These are phyloP conservation scores for Fibroporia radiculosa DNA, from an alignment of 768 basidiomycete species.

Conservation along the genomic window DNA sequence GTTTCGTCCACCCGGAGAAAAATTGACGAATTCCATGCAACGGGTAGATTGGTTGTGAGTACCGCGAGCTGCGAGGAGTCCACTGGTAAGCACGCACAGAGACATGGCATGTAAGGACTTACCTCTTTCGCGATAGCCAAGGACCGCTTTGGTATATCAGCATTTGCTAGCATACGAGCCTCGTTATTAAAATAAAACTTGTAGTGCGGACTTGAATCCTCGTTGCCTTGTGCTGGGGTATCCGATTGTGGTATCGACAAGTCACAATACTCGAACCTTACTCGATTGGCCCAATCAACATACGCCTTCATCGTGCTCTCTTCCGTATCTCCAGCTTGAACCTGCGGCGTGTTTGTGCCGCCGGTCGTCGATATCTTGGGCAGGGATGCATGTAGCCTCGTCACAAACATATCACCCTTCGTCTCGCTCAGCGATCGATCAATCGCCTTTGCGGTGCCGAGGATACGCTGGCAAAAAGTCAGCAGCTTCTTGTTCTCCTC, in stretches of 20 bases:
- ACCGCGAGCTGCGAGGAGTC: slow-evolving; percentile 66
- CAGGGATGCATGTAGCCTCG: slow-evolving; percentile 65
- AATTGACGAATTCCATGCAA: slow-evolving; percentile 90
- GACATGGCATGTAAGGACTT: slow-evolving; percentile 2
- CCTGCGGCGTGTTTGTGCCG: slow-evolving; percentile 29
- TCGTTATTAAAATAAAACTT: slow-evolving; percentile 81
- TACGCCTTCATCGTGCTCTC: slow-evolving; percentile 66
- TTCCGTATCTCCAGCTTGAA: slow-evolving; percentile 49
- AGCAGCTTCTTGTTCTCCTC: slow-evolving; percentile 78
- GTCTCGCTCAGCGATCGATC: slow-evolving; percentile 83
- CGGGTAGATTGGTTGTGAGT: slow-evolving; percentile 88
- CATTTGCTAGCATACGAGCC: slow-evolving; percentile 74
- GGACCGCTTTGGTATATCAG: slow-evolving; percentile 85
- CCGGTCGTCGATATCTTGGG: slow-evolving; percentile 58
- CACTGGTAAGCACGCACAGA: slow-evolving; percentile 3
- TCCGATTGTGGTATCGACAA: slow-evolving; percentile 38
- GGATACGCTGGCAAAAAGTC: slow-evolving; percentile 79
- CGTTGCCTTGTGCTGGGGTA: slow-evolving; percentile 23
- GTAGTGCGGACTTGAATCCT: slow-evolving; percentile 59
- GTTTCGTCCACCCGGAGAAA: slow-evolving; percentile 91
- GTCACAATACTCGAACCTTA: slow-evolving; percentile 90
- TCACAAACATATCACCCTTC: slow-evolving; percentile 82
- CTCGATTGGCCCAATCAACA: slow-evolving; percentile 74
- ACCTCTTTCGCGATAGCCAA: slow-evolving; percentile 95
- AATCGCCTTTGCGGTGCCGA: slow-evolving; percentile 75